Conservation (phyloP, 1,284 basidiomycete species). For the Paramarasmius palmivorus region DNA sequence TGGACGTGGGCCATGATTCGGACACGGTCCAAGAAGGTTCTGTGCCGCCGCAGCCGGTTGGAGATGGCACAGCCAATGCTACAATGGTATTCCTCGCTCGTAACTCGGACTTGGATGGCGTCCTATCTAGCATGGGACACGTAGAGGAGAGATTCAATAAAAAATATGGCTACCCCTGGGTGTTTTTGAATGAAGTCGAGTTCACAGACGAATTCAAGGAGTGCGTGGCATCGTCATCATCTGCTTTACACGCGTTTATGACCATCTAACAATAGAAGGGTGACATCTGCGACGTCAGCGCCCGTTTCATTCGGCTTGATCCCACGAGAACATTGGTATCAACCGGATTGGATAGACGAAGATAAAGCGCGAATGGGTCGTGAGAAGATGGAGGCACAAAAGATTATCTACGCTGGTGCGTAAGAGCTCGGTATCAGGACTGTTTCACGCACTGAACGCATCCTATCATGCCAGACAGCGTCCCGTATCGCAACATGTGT, state of each 20-base stretch:
- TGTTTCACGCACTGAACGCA: no score
- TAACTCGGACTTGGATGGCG: constrained; percentile 65
- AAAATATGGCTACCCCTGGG: constrained; percentile 67
- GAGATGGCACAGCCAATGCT: constrained; percentile 47
- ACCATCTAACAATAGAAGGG: constrained; percentile 31
- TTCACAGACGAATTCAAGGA: constrained; percentile 76
- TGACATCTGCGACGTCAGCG: constrained; percentile 38
- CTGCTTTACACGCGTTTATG: neutral
- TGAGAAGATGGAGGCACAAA: constrained; percentile 48
- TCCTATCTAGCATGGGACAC: constrained; percentile 56
- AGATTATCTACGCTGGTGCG: constrained; percentile 52
- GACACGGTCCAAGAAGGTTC: no score
- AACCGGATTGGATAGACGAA: constrained; percentile 68
- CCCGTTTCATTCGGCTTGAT: constrained; percentile 58
- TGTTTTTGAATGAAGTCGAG: constrained; percentile 72
- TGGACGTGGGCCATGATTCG: no score
- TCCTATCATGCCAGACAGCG: neutral
- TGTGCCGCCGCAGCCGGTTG: neutral
- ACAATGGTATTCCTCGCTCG: constrained; percentile 70
- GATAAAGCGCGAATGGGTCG: constrained; percentile 51
- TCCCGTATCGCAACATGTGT: constrained; percentile 69
- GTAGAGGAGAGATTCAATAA: constrained; percentile 70
- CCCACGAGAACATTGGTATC: constrained; percentile 42
- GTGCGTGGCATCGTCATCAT: constrained; percentile 29
- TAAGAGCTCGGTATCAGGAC: neutral